Evolutionary conservation across 1,284 basidiomycete genomes (phyloP).

Genomic region (Cryptococcus sp.): DNA sequence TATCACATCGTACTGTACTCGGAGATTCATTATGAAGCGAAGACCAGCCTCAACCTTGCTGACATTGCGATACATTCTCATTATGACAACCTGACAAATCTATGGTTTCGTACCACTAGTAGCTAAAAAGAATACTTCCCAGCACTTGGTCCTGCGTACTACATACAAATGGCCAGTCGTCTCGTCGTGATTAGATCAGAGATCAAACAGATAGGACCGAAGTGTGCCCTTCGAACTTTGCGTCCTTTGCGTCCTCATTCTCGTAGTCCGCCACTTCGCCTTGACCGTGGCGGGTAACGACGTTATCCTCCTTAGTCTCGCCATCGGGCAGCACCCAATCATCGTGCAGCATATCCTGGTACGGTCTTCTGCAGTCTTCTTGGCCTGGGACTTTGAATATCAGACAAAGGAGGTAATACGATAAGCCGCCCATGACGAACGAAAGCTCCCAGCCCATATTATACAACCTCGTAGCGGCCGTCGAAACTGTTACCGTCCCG

Average conservation of each 20-base stretch:
- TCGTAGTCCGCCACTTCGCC: slow-evolving; percentile 12
- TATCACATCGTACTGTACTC: no score
- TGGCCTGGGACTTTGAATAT: slow-evolving; percentile 22
- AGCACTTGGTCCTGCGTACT: no score
- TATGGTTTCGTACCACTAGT: no score
- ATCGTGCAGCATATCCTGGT: slow-evolving; percentile 19
- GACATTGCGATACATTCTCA: no score
- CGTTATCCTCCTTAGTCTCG: background rate
- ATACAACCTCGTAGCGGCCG: slow-evolving; percentile 10
- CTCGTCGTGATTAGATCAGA: background rate
- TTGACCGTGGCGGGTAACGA: background rate
- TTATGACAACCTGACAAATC: no score
- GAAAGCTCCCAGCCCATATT: slow-evolving; percentile 21
- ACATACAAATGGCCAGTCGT: no score
- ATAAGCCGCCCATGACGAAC: slow-evolving; percentile 18
- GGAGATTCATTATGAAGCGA: no score
- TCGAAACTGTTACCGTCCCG: slow-evolving; percentile 20
- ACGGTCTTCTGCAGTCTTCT: slow-evolving; percentile 17
- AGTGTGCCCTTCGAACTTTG: slow-evolving; percentile 1
- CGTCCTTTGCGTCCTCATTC: slow-evolving; percentile 5
- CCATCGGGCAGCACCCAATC: slow-evolving; percentile 18
- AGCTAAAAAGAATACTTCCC: no score
- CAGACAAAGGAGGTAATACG: slow-evolving; percentile 17
- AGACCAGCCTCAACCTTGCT: no score
- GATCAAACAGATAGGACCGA: slow-evolving; percentile 9